Base-by-base conservation (phyloP, 2,329 filamentous ascomycete species). In the Fusarium bulbicola region DNA sequence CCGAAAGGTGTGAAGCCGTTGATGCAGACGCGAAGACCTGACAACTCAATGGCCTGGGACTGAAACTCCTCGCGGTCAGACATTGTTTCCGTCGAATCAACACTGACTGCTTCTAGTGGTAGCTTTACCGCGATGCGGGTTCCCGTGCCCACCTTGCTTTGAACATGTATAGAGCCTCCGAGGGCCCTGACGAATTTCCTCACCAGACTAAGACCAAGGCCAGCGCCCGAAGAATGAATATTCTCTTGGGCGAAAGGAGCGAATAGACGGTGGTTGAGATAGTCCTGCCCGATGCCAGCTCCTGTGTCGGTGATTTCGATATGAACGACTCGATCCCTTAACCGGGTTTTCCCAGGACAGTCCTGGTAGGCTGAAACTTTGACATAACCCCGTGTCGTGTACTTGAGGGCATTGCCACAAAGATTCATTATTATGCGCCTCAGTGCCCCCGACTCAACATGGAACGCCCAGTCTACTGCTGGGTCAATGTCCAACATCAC, bases 171-270 rank as follows among this genome's bases (percentile, higher is more conserved):
- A 4, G 83, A 84, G 1, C 91, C 91, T 26, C 85, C 85, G 0
- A 93, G 81, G 13, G 87, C 85, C n/a, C 85, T 85, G 2, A 91
- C 86, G 12, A 93, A 88, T 58, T 84, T 82, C 21, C 86, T 85
- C 9, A 93, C 91, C 16, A 93, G 87, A 47, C 88, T 90, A 24
- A 93, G 81, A 0, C 92, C 92, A 0, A 93, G 82, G 0, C 92
- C 91, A 1, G 89, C 88, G 0, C 92, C 91, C 0, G 88, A 85
- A 0, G 87, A 84, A 6, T 93, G 80, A 0, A 83, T 79, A 53
- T 92, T 85, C 74, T 93, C 92, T 73, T 93, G 91, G 0, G 85
- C 79, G 67, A 93, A 93, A 0, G 91, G 89, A 0, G 86, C 88
- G 74, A 91, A 93, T 0, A 93, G 79, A 18, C 86, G 85, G 16